Evolutionary conservation across 306 rosid species (phyloP).

Genomic region (Oemleria cerasiformis): DNA sequence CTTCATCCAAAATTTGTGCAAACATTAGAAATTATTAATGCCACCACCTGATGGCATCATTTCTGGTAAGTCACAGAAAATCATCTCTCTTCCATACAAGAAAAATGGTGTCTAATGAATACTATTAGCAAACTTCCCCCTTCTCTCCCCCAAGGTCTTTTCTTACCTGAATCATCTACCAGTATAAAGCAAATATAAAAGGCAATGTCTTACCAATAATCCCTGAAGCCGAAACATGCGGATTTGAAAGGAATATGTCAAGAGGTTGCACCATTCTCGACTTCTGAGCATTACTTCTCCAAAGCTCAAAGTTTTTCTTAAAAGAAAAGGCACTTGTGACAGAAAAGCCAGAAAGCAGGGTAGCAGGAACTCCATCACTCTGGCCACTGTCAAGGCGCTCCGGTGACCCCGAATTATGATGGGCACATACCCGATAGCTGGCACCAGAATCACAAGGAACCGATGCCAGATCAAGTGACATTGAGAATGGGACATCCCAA

Average conservation of each 20-base stretch:
- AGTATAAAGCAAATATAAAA: neutral
- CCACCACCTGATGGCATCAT: neutral
- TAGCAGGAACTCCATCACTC: conserved; percentile 35
- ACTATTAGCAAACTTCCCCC: neutral
- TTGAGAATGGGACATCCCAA: conserved; percentile 84
- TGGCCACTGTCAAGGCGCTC: conserved; percentile 38
- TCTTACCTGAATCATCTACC: conserved; percentile 5
- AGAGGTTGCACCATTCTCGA: conserved; percentile 64
- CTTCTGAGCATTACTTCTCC: conserved; percentile 70
- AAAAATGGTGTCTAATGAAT: neutral
- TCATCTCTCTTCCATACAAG: neutral
- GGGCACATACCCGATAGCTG: conserved; percentile 67
- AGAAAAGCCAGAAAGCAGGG: conserved; percentile 75
- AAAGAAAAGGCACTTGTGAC: conserved; percentile 64
- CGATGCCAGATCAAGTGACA: conserved; percentile 75
- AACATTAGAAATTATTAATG: neutral
- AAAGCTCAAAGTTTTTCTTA: conserved; percentile 54
- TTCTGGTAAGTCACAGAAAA: neutral
- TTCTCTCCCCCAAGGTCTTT: neutral
- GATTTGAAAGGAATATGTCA: conserved; percentile 76
- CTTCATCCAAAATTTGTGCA: neutral
- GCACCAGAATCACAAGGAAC: conserved; percentile 48
- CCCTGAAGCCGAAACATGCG: conserved; percentile 70
- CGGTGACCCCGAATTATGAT: conserved; percentile 60
- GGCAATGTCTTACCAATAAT: conserved; percentile 51